Conservation (phyloP, 1,139 yeast species). For the Zygosaccharomyces pseudobailii region DNA sequence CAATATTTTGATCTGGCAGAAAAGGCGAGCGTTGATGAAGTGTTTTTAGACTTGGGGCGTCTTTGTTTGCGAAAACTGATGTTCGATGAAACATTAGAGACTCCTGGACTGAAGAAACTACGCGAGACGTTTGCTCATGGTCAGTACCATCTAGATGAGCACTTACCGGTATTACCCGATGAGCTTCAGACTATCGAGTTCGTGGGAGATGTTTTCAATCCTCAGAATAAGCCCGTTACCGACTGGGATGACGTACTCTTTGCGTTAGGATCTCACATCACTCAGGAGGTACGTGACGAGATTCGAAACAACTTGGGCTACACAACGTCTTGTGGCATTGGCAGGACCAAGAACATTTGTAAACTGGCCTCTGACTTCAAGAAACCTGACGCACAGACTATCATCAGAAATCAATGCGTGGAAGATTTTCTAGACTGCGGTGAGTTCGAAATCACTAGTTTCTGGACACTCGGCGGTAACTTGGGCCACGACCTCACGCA, state of each 20-base stretch:
- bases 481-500: slow-evolving; percentile 59
- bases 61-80: slow-evolving; percentile 38
- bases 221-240: slow-evolving; percentile 25
- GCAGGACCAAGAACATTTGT: slow-evolving; percentile 69
- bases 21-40: slow-evolving; percentile 95
- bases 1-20: slow-evolving; percentile 62
- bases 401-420: slow-evolving; percentile 50
- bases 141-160: slow-evolving; percentile 30
- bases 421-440: slow-evolving; percentile 48
- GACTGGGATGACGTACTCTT: slow-evolving; percentile 89
- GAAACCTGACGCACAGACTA: slow-evolving; percentile 85
- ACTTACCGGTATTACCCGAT: slow-evolving; percentile 51
- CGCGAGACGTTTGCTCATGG: slow-evolving; percentile 23
- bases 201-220: slow-evolving; percentile 22
- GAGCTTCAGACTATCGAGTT: slow-evolving; percentile 27
- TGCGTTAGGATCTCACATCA: slow-evolving; percentile 58
- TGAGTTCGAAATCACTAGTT: slow-evolving; percentile 61
- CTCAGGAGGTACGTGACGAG: slow-evolving; percentile 48
- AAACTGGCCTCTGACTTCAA: slow-evolving; percentile 83
- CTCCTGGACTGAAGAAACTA: slow-evolving; percentile 18
- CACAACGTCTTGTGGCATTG: slow-evolving; percentile 88
- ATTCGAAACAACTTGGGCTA: slow-evolving; percentile 60
- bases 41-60: slow-evolving; percentile 76
- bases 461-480: slow-evolving; percentile 92
- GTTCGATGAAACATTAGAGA: slow-evolving; percentile 35